Evolutionary conservation across 805 yeast species (phyloP), one percentile per base, ranked within the genome.

Genomic region (Cyberlindnera veronae): DNA sequence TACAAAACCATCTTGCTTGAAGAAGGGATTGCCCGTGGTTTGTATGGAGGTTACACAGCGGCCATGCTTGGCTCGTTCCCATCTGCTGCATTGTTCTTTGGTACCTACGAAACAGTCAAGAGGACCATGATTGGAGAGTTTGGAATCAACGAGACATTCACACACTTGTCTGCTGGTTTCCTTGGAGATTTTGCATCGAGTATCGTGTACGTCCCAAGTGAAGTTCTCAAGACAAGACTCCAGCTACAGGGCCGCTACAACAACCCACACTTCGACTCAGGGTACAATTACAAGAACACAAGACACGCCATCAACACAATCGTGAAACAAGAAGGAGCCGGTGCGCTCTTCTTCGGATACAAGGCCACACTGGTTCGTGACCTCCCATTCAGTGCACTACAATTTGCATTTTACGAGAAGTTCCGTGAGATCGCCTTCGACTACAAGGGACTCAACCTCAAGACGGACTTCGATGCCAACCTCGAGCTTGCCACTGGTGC

Each of bases 41-140:
- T 93, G 5, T 93, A 93, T 58, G 83, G 96, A 15, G 99, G 99
- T 1, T 90, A 90, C 62, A 64, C 79, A 13, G 96, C 98, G 2
- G 97, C 97, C 1, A 75, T 90, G 70, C 59, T 87, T 21, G 99
- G 99, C 0, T 84, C 95, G 0, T 78, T 93, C 48, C 99, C 99
- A 6, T 84, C 93, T 27, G 91, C 98, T 2, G 90, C 95, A 16
- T 76, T 89, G n/a, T 93, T 93, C 60, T 93, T 93, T 59, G 86
- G 90, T 3, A 81, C 96, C 1, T 93, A 93, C 63, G 99, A 93
- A 58, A 72, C 67, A 19, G 69, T 87, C 14, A 93, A 93, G 62
- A 69, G 96, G 36, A 62, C 62, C 27, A 63, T 90, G 65, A 82
- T 86, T 32, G 69, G 74, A 39, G 80, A 77, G 22, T 76, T 69